Conservation (phyloP, 257 asterid species). For the Orobanche coerulescens region DNA sequence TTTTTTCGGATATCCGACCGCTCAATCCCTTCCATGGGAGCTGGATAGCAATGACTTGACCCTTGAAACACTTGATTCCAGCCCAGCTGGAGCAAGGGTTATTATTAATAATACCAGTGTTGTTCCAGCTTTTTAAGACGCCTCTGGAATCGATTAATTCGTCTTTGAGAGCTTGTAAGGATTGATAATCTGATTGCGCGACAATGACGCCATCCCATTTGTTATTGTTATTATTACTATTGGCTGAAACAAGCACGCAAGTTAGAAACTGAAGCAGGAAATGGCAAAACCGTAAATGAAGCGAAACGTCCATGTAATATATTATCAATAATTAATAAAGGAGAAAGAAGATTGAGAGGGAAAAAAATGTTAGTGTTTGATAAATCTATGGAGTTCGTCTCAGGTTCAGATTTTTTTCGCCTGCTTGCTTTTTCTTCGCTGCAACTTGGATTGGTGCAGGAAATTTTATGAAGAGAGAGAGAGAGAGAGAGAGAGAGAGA, state of each 20-base stretch:
- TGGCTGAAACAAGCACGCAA: slow-evolving; percentile 27
- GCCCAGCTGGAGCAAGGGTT: slow-evolving; percentile 76
- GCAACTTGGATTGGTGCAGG: slow-evolving; percentile 21
- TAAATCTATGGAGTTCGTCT: too few relatives aligned
- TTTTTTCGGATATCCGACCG: slow-evolving; percentile 65
- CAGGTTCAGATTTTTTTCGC: slow-evolving; percentile 17
- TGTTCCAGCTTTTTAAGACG: slow-evolving; percentile 67
- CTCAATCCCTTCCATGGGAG: slow-evolving; percentile 72
- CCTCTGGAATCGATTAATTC: slow-evolving; percentile 45
- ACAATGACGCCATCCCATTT: slow-evolving; percentile 44
- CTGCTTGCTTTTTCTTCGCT: slow-evolving; percentile 11
- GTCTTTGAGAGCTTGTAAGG: slow-evolving; percentile 38
- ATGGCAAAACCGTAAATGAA: slow-evolving; percentile 9
- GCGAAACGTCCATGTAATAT: slow-evolving; percentile 21
- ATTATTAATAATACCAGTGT: slow-evolving; percentile 23
- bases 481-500: slow-evolving; percentile 24
- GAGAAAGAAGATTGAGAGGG: neutral
- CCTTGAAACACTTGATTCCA: slow-evolving; percentile 74
- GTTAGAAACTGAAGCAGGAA: slow-evolving; percentile 24
- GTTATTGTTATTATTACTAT: too few relatives aligned
- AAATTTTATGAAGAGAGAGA: slow-evolving; percentile 20
- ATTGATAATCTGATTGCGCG: slow-evolving; percentile 37
- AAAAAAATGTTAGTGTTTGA: neutral
- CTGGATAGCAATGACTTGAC: slow-evolving; percentile 58
- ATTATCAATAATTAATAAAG: neutral